Evolutionary conservation across 768 basidiomycete genomes (phyloP).

Genomic region (Leccinum subgranulosum): DNA sequence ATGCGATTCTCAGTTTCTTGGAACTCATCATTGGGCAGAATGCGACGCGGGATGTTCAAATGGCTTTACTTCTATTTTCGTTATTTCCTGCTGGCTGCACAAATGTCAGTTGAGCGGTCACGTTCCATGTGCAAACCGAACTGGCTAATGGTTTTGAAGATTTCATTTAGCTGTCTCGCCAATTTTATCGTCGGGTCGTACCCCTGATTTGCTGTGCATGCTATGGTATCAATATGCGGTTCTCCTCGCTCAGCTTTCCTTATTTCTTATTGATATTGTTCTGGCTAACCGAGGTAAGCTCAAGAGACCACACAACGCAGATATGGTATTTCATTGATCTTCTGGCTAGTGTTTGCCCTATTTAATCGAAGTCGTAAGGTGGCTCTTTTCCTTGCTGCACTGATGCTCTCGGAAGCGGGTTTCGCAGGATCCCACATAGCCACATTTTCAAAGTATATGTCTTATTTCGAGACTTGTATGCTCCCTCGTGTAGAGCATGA

Average conservation of each 20-base stretch:
- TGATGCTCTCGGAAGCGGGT: slow-evolving; percentile 21
- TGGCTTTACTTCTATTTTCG: slow-evolving; percentile 20
- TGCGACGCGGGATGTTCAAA: slow-evolving; percentile 9
- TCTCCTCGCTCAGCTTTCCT: slow-evolving; percentile 5
- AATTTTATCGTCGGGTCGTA: slow-evolving; percentile 6
- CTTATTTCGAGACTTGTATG: slow-evolving; percentile 21
- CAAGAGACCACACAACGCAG: background rate
- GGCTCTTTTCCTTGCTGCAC: slow-evolving; percentile 10
- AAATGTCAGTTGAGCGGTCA: slow-evolving; percentile 8
- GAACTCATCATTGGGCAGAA: slow-evolving; percentile 6
- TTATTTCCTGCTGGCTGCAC: slow-evolving; percentile 11
- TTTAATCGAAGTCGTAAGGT: slow-evolving; percentile 37
- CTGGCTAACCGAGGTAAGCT: slow-evolving; percentile 26
- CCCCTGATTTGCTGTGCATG: slow-evolving; percentile 9
- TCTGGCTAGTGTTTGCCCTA: slow-evolving; percentile 16
- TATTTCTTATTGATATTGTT: slow-evolving; percentile 18
- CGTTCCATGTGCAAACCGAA: background rate
- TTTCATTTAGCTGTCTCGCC: slow-evolving; percentile 7
- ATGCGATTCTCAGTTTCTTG: background rate
- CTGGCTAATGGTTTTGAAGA: background rate
- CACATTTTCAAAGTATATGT: background rate
- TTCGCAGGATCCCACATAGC: slow-evolving; percentile 18
- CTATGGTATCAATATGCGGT: slow-evolving; percentile 10
- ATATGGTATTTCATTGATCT: background rate
- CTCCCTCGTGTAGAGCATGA: slow-evolving; percentile 13